Evolutionary conservation across 768 basidiomycete species (phyloP), one percentile per base, ranked within the genome.

Genomic region (Hericium rajendrae): DNA sequence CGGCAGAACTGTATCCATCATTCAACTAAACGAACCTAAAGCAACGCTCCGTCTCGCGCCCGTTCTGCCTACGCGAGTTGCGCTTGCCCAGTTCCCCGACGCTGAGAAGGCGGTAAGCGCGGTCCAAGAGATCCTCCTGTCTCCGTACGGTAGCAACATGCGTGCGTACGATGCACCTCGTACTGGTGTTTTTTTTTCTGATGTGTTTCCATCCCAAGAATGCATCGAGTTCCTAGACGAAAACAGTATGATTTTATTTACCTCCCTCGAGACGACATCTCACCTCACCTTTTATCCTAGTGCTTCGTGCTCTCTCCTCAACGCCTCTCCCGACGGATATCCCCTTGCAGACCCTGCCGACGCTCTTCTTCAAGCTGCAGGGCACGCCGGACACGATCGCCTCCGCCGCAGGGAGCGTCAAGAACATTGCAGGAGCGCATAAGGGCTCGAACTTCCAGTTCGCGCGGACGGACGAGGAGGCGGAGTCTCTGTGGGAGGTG

Each of bases 321-420:
- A 70, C 12, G 83, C 78, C 20, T 87, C 88, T 24, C 66, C 86
- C 55, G 71, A 83, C 48, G 78, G 80, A 57, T 69, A 67, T 54
- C 75, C 81, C 48, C 32, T 89, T 86, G 66, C 85, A 85, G 3
- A 82, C 83, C 18, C 72, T 78, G 60, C 91, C 94, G 65, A 86
- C 86, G 0, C 78, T 97, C 10, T 92, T 97, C 73, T 91, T 97
- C 78, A 94, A 95, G 69, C 80, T 97, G 53, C 91, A 94, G 67
- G 92, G 92, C 2, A 82, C 88, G 3, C 72, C 78, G 0, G 69
- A 76, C 11, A 76, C 79, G 5, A 80, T 88, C 37, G 66, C 78
- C 3, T 77, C 78, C 43, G 78, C 88, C 0, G 80, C 86, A 0
- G 74, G 78, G 48, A 69, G 75, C 18, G 78, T 91, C 24, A 74